A percentile compares a stretch with the other conserved stretches of the same genome.
Conservation (phyloP, 768 basidiomycete genomes). For the Phanerodontia chrysosporium region DNA sequence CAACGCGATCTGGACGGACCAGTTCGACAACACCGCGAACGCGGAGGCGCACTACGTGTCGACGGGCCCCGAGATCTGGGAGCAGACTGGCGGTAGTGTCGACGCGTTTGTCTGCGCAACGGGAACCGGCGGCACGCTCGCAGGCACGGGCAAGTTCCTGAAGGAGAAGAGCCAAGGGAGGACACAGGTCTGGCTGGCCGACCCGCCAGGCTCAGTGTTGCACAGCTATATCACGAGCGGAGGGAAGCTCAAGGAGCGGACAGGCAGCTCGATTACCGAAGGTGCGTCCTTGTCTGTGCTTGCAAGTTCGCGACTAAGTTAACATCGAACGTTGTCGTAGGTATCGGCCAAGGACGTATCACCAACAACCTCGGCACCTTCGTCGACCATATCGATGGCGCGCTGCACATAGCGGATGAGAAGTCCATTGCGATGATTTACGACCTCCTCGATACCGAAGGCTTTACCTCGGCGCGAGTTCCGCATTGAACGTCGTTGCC, state of each 20-base stretch:
- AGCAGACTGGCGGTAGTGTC: slow-evolving; percentile 71
- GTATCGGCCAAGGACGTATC: slow-evolving; percentile 95
- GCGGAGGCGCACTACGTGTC: slow-evolving; percentile 81
- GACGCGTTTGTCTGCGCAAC: slow-evolving; percentile 95
- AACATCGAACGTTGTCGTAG: slow-evolving; percentile 33
- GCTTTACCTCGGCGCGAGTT: slow-evolving; percentile 89
- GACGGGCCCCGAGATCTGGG: slow-evolving; percentile 97
- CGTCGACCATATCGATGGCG: slow-evolving; percentile 72
- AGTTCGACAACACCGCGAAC: slow-evolving; percentile 96
- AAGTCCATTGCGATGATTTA: slow-evolving; percentile 94
- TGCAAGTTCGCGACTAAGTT: not conserved
- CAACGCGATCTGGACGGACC: slow-evolving; percentile 95
- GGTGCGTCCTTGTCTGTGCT: slow-evolving; percentile 40
- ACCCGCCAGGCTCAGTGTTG: slow-evolving; percentile 94
- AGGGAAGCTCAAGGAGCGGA: slow-evolving; percentile 68
- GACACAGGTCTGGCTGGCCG: slow-evolving; percentile 90
- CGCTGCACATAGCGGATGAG: slow-evolving; percentile 81
- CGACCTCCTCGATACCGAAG: slow-evolving; percentile 86
- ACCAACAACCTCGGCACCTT: slow-evolving; percentile 88
- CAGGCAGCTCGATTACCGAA: slow-evolving; percentile 90
- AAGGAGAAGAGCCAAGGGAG: slow-evolving; percentile 77
- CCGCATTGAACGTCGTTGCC: slow-evolving; percentile 92
- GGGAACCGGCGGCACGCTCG: slow-evolving; percentile 94
- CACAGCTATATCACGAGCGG: slow-evolving; percentile 80
- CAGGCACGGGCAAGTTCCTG: slow-evolving; percentile 80